A percentile compares a stretch with the other conserved stretches of the same genome.
phyloP scores from a whole-genome alignment of 2,329 filamentous ascomycete genomes.

The Talaromyces funiculosus region DNA sequence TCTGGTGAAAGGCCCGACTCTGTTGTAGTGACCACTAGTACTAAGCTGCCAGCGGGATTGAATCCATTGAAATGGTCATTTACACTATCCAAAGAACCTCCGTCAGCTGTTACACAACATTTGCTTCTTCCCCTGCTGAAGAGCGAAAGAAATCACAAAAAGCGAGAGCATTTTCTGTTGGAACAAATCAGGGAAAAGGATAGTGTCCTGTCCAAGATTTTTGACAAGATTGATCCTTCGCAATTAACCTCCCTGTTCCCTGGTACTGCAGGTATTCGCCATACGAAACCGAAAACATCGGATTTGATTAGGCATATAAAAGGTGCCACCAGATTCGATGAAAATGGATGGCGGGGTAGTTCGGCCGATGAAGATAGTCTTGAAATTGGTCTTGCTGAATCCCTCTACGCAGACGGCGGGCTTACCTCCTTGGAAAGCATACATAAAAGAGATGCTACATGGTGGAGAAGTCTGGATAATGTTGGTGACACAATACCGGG shows the following conservation, averaged over 20 bases:
- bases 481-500: neutral
- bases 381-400: slow-evolving; percentile 18
- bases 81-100: slow-evolving; percentile 37
- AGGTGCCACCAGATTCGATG: slow-evolving; percentile 51
- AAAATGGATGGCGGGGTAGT: slow-evolving; percentile 40
- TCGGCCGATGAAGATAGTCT: slow-evolving; percentile 18
- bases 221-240: slow-evolving; percentile 54
- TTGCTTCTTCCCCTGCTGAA: slow-evolving; percentile 51
- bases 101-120: slow-evolving; percentile 41
- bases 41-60: slow-evolving; percentile 50
- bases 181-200: slow-evolving; percentile 53
- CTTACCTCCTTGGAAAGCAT: slow-evolving; percentile 14
- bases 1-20: slow-evolving; percentile 25
- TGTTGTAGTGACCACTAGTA: slow-evolving; percentile 43
- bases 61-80: slow-evolving; percentile 50
- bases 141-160: slow-evolving; percentile 43
- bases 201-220: slow-evolving; percentile 51
- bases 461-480: slow-evolving; percentile 29
- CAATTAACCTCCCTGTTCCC: slow-evolving; percentile 54
- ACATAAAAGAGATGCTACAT: slow-evolving; percentile 21
- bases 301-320: slow-evolving; percentile 50
- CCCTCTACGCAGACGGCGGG: neutral
- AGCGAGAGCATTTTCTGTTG: slow-evolving; percentile 46
- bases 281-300: slow-evolving; percentile 37
- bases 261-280: slow-evolving; percentile 43